phyloP scores from a whole-genome alignment of 2,329 filamentous ascomycete species.

The Pseudogymnoascus sp. region DNA sequence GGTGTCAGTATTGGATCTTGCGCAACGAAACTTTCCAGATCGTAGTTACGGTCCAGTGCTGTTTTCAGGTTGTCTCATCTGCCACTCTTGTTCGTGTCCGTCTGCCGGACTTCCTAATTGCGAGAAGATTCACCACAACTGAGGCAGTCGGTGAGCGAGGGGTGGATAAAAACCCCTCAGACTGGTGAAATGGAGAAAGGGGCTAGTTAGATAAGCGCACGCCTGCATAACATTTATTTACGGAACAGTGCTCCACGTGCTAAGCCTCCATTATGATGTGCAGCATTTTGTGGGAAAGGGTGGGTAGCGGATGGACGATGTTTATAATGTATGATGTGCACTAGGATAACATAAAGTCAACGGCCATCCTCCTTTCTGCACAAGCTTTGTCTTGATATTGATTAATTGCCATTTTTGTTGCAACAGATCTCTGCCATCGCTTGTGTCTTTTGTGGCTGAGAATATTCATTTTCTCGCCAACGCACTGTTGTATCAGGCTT shows the following conservation, averaged over 20 bases:
- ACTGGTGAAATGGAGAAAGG: neutral
- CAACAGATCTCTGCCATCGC: neutral
- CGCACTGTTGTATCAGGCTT: conserved; percentile 3
- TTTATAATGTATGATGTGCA: conserved; percentile 1
- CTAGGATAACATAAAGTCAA: conserved; percentile 3
- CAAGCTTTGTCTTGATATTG: neutral
- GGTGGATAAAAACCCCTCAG: neutral
- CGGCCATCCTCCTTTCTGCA: conserved; percentile 4
- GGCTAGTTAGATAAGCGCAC: conserved; percentile 3
- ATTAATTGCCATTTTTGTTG: neutral
- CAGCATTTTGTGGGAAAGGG: neutral
- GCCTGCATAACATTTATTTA: conserved; percentile 5
- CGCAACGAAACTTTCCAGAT: conserved; percentile 3
- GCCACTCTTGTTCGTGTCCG: neutral
- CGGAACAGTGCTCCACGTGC: conserved; percentile 1
- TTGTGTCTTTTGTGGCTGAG: neutral
- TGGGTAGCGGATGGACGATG: neutral
- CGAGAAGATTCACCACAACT: conserved; percentile 6
- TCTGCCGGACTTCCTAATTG: conserved; percentile 1
- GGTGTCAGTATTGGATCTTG: conserved; percentile 7
- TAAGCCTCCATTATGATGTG: conserved; percentile 2
- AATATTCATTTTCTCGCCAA: neutral
- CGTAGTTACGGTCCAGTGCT: neutral
- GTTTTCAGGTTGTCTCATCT: conserved; percentile 6
- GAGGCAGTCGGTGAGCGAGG: conserved; percentile 2